Evolutionary conservation across 2,329 filamentous ascomycete genomes (phyloP), one percentile per base, ranked within the genome.

Genomic region (Zymoseptoria passerinii): DNA sequence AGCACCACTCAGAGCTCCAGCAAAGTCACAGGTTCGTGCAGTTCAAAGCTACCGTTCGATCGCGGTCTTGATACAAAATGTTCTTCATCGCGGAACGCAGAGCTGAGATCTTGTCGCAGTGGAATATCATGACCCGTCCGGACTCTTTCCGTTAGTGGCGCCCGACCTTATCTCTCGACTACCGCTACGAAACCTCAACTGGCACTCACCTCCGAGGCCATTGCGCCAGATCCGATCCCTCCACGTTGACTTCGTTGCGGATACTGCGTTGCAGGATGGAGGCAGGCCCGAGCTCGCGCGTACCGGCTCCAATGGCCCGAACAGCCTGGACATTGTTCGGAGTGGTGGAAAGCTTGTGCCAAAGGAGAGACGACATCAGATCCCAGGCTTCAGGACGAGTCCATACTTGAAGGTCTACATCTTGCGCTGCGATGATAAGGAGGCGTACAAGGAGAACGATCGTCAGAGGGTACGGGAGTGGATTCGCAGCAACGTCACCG

Each of bases 101-200:
- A 29, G 50, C 61, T 63, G 58, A 63, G 48, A 49, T 20, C 9
- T 29, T 18, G n/a, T 28, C 50, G 28, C 68, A 95, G 91, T 96
- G 78, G 92, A 97, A 80, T 99, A 96, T 77, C 90, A 89, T 77
- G 94, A 99, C 76, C 92, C 94, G 55, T 88, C 90, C 71, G 87
- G 89, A 68, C 83, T 97, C 63, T 97, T 92, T 75, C 85, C 89
- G 59, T 81, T 92, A 55, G 79, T 97, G 50, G 86, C 88, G 9
- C 84, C 89, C 2, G 85, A 92, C 58, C 80, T 99, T 58, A 80
- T 88, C 48, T 80, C 88, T 49, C 87, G 89, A 56, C 81, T 97
- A 0, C 94, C 94, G 35, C 80, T 99, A 44, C 88, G 86, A 63
- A 95, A 97, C 69, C 84, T 99, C 51, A 90, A 97, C 71, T 99